Conservation (phyloP, 805 yeast genomes). For the Candida oleophila region DNA sequence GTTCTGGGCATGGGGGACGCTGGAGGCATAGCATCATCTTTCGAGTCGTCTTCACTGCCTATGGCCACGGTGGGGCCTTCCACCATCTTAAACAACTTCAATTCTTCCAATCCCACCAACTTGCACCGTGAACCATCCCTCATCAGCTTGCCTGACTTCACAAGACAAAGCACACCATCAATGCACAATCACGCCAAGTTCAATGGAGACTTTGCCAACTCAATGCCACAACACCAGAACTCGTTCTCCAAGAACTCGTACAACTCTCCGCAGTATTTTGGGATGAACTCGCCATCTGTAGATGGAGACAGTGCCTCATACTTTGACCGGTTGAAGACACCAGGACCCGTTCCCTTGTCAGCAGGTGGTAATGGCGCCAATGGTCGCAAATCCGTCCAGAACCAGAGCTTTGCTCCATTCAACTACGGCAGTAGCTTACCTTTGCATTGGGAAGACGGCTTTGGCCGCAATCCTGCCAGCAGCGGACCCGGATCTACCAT, state of each 20-base stretch:
- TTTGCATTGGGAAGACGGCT: slow-evolving; percentile 2
- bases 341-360: not conserved
- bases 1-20: not conserved
- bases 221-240: slow-evolving; percentile 8
- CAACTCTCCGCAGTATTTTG: slow-evolving; percentile 1
- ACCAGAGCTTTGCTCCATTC: not conserved
- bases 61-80: slow-evolving; percentile 5
- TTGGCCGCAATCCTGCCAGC: not conserved
- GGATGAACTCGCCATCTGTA: not conserved
- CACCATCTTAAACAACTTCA: slow-evolving; percentile 3
- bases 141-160: slow-evolving; percentile 30
- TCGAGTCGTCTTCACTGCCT: not conserved
- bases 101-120: slow-evolving; percentile 19
- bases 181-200: slow-evolving; percentile 5
- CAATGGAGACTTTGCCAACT: not conserved
- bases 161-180: slow-evolving; percentile 8
- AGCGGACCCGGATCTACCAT: too few relatives aligned
- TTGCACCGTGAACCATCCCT: slow-evolving; percentile 25
- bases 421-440: slow-evolving; percentile 1
- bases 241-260: slow-evolving; percentile 6
- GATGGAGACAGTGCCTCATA: not conserved
- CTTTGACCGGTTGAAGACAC: slow-evolving; percentile 1
- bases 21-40: not conserved
- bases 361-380: not conserved
- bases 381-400: not conserved